Evolutionary conservation across 306 rosid species (phyloP).

Genomic region (Vigna trinervia): DNA sequence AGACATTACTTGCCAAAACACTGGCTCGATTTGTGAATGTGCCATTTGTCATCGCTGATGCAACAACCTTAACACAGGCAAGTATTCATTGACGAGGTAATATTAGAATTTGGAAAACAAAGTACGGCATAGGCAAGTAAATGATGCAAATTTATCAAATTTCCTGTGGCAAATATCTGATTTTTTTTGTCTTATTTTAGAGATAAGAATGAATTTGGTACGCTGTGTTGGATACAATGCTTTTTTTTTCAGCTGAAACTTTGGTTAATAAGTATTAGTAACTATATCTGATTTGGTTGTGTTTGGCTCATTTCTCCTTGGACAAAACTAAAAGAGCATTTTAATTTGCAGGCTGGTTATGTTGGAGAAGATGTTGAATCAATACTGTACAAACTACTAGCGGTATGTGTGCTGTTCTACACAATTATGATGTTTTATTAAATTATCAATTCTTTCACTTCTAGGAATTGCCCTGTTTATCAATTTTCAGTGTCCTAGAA

Average conservation of each 20-base stretch:
- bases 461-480: not conserved
- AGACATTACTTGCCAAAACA: constrained; percentile 94
- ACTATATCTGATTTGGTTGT: constrained; percentile 25
- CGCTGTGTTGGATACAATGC: not conserved
- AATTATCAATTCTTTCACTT: constrained; percentile 12
- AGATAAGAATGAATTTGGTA: constrained; percentile 23
- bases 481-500: constrained; percentile 15
- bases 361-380: constrained; percentile 99
- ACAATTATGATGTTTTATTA: constrained; percentile 37
- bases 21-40: constrained; percentile 97
- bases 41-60: constrained; percentile 96
- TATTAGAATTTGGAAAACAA: constrained; percentile 27
- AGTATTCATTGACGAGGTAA: constrained; percentile 43
- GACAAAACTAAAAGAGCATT: constrained; percentile 46
- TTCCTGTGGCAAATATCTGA: constrained; percentile 16
- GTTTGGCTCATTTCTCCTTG: not conserved
- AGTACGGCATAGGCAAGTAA: constrained; percentile 11
- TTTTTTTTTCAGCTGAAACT: constrained; percentile 22
- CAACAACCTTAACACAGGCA: constrained; percentile 96
- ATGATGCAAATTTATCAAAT: not conserved
- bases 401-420: constrained; percentile 61
- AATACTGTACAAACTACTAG: constrained; percentile 84
- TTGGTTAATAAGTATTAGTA: constrained; percentile 18
- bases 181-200: not conserved
- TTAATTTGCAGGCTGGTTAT: constrained; percentile 92